Evolutionary conservation across 2,329 filamentous ascomycete genomes (phyloP), one percentile per base, ranked within the genome.

Genomic region (Phyllosticta paracitricarpa): DNA sequence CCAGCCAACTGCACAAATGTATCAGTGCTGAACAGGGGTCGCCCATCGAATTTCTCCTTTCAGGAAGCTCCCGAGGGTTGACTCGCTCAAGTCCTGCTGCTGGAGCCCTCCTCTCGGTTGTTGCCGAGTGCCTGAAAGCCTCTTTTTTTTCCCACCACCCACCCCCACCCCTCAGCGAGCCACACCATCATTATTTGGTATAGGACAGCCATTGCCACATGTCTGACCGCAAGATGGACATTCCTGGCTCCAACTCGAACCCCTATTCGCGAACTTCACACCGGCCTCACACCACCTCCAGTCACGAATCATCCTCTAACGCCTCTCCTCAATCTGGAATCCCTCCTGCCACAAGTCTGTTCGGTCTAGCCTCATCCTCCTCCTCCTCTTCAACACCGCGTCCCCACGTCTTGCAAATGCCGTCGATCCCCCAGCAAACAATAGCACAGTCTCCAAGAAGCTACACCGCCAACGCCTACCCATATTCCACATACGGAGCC

Each of bases 311-410:
- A 58, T 69, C 72, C 58, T 66, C 71, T 55, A 68, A 66, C 57
- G 68, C 65, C 25, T 73, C 72, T 30, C 69, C 72, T 58, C 68
- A 69, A 52, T 66, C 64, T 54, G 69, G 71, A 66, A 68, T 74
- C 59, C 68, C 66, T 53, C 69, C 71, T 25, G 69, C 70, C 30
- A 65, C 69, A 33, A 71, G 68, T 62, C 71, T 69, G 12, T 74
- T 73, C 63, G 63, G 68, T 28, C 64, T 68, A 54, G 62, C 67
- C 52, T 64, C 67, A 22, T 61, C 65, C 51, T 61, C 64, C 56
- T 30, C 28, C 28, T 30, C 28, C 28, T 40, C 33, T 10, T 40
- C 33, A 40, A 40, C 33, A 40, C 33, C 33, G 14, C 70, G 70
- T 35, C 63, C 68, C 53, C 64, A 67, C 56, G 65, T 68, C 48